These are phyloP conservation scores for Boletus sp. DNA, from an alignment of 768 basidiomycete genomes.

Conservation along the genomic window DNA sequence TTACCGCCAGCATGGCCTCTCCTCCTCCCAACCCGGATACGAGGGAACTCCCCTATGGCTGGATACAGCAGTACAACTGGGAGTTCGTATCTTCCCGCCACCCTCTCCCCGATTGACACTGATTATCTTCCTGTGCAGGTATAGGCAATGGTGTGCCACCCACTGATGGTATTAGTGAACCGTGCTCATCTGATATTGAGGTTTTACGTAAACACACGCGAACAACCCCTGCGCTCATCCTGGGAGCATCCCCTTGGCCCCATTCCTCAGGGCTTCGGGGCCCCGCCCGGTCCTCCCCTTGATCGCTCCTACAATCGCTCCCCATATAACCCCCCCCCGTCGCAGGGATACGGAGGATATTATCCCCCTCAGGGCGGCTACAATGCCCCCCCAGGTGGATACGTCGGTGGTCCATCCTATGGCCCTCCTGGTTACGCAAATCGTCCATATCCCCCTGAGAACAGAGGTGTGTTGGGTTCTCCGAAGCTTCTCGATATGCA, in stretches of 20 bases:
- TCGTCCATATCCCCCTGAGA: not conserved
- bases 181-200: slow-evolving; percentile 33
- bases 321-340: slow-evolving; percentile 26
- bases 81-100: slow-evolving; percentile 45
- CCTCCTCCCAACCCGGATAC: slow-evolving; percentile 52
- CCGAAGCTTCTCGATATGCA: not conserved
- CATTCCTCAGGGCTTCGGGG: slow-evolving; percentile 28
- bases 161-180: not conserved
- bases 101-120: slow-evolving; percentile 19
- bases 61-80: slow-evolving; percentile 63
- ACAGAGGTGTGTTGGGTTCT: slow-evolving; percentile 20
- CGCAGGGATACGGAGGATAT: slow-evolving; percentile 20
- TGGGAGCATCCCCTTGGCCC: slow-evolving; percentile 72
- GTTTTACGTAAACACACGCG: slow-evolving; percentile 73
- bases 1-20: slow-evolving; percentile 37
- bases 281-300: slow-evolving; percentile 42
- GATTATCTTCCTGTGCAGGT: slow-evolving; percentile 40
- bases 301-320: slow-evolving; percentile 31
- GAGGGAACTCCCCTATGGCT: slow-evolving; percentile 62
- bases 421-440: not conserved
- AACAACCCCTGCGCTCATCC: slow-evolving; percentile 57
- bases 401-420: slow-evolving; percentile 6
- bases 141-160: slow-evolving; percentile 57
- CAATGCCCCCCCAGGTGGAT: slow-evolving; percentile 17
- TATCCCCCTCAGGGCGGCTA: slow-evolving; percentile 15